These are phyloP conservation scores for Fusarium sp. DNA, from an alignment of 2,329 filamentous ascomycete genomes.

Conservation along the genomic window DNA sequence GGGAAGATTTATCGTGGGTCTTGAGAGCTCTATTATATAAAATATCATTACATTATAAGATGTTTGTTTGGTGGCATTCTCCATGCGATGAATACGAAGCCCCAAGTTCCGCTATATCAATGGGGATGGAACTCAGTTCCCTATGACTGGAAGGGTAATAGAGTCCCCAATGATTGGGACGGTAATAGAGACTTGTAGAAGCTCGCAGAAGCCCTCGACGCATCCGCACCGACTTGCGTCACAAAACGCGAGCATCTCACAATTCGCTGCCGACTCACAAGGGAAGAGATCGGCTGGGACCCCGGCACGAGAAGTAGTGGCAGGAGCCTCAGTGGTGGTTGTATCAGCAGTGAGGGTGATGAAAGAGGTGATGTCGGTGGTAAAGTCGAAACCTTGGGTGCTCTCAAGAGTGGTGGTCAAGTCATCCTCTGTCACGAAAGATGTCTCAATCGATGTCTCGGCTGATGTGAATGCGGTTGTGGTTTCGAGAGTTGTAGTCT, in stretches of 20 bases:
- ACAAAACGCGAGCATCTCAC: background rate
- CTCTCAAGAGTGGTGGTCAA: background rate
- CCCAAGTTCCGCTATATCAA: background rate
- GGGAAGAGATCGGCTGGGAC: background rate
- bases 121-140: background rate
- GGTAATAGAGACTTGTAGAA: background rate
- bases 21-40: background rate
- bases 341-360: background rate
- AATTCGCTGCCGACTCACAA: background rate
- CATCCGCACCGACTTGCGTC: background rate
- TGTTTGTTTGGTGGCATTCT: background rate
- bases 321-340: background rate
- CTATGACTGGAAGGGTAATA: background rate
- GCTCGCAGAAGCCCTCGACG: background rate
- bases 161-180: background rate
- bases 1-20: background rate
- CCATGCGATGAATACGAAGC: background rate
- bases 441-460: background rate
- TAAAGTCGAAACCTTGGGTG: background rate
- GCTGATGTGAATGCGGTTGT: background rate
- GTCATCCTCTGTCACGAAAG: background rate
- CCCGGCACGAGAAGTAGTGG: background rate
- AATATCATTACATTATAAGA: background rate
- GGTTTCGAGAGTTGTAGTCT: background rate
- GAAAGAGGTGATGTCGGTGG: conserved; percentile 1